Evolutionary conservation across 2,329 filamentous ascomycete species (phyloP).

Genomic region (Penicillium sp.): DNA sequence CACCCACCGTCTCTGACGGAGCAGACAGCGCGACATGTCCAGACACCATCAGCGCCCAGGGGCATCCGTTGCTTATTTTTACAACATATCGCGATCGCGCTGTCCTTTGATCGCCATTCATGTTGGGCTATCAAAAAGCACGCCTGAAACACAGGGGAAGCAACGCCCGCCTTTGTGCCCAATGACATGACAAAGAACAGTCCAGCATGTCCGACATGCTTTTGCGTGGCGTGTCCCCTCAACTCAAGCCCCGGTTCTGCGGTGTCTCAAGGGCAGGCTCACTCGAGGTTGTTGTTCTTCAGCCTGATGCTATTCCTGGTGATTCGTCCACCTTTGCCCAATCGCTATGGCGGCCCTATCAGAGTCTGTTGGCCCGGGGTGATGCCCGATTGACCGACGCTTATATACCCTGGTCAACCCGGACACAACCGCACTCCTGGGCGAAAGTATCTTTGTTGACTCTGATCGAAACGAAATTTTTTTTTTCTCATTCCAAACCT

Average conservation of each 20-base stretch:
- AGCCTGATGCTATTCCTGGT: slow-evolving; percentile 22
- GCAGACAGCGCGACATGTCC: too few relatives aligned
- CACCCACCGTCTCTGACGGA: too few relatives aligned
- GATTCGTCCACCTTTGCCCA: slow-evolving; percentile 21
- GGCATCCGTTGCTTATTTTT: too few relatives aligned
- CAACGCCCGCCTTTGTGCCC: slow-evolving; percentile 11
- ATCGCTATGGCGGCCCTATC: slow-evolving; percentile 24
- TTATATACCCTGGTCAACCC: slow-evolving; percentile 21
- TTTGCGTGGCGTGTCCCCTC: slow-evolving; percentile 1
- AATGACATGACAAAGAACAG: slow-evolving; percentile 8
- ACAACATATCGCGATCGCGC: too few relatives aligned
- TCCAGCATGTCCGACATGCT: slow-evolving; percentile 1
- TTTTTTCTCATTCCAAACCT: slow-evolving; percentile 6
- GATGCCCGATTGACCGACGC: slow-evolving; percentile 25
- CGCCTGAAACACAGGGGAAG: slow-evolving; percentile 10
- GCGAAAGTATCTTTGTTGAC: slow-evolving; percentile 19
- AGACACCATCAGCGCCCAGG: too few relatives aligned
- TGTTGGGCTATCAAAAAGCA: slow-evolving; percentile 5
- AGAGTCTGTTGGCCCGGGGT: slow-evolving; percentile 14
- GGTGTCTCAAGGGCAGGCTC: slow-evolving; percentile 12
- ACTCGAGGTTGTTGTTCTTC: slow-evolving; percentile 12
- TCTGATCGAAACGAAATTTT: slow-evolving; percentile 9
- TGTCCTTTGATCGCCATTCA: too few relatives aligned
- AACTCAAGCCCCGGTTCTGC: slow-evolving; percentile 1
- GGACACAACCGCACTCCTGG: slow-evolving; percentile 9